Conservation (phyloP, 139 green algal genomes). For the Edaphochlamys debaryana region DNA sequence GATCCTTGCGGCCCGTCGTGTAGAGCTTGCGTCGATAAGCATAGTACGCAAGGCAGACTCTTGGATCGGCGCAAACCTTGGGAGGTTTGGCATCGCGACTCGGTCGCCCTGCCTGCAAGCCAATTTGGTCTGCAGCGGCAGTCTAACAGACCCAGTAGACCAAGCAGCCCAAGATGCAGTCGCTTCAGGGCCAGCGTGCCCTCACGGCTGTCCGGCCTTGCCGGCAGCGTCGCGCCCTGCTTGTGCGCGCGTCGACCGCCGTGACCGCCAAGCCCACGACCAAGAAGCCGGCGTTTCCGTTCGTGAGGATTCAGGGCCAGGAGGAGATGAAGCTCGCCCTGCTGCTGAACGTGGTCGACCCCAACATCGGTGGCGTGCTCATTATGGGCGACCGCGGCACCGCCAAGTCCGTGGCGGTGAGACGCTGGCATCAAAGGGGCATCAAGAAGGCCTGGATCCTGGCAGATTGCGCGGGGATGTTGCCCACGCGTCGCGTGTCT, state of each 20-base stretch:
- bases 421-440: neutral
- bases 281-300: slow-evolving; percentile 67
- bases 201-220: slow-evolving; percentile 6
- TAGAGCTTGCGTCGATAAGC: no score
- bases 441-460: no score
- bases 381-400: slow-evolving; percentile 92
- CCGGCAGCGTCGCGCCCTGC: neutral
- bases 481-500: no score
- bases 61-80: no score
- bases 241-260: neutral
- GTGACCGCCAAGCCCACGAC: neutral
- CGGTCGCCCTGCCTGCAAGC: no score
- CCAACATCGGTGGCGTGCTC: slow-evolving; percentile 87
- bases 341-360: slow-evolving; percentile 87
- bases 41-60: no score
- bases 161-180: slow-evolving; percentile 12
- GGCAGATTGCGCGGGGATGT: no score
- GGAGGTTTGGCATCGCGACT: no score
- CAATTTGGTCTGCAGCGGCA: no score
- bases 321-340: slow-evolving; percentile 90
- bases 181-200: slow-evolving; percentile 6
- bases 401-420: slow-evolving; percentile 83
- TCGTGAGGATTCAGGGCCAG: slow-evolving; percentile 80
- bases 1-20: no score
- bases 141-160: no score